Evolutionary conservation across 768 basidiomycete genomes (phyloP).

Genomic region (Glaciozyma antarctica): DNA sequence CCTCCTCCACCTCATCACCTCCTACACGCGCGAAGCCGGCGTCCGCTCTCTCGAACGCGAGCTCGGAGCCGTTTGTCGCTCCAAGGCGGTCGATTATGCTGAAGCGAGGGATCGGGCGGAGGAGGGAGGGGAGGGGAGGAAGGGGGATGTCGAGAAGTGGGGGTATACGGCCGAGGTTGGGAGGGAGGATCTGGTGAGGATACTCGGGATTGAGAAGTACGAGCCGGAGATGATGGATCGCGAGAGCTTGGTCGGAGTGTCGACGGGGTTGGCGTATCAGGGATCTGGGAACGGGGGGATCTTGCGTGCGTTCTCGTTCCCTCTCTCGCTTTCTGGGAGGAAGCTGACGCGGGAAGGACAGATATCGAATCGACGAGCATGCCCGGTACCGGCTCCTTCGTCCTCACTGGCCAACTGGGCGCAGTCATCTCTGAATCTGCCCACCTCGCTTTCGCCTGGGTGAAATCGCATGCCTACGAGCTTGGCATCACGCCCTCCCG

Average conservation of each 20-base stretch:
- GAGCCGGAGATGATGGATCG: conserved; percentile 56
- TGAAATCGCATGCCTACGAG: conserved; percentile 51
- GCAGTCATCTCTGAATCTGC: conserved; percentile 89
- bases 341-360: not conserved
- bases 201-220: conserved; percentile 69
- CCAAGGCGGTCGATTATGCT: conserved; percentile 85
- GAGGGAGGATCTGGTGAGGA: conserved; percentile 64
- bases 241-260: conserved; percentile 14
- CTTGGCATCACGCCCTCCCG: conserved; percentile 35
- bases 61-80: conserved; percentile 77
- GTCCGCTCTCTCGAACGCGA: conserved; percentile 83
- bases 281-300: conserved; percentile 38
- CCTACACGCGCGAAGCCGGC: conserved; percentile 77
- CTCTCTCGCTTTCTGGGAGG: not conserved
- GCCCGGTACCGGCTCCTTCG: conserved; percentile 64
- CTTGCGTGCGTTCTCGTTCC: conserved; percentile 7
- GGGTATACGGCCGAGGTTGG: conserved; percentile 56
- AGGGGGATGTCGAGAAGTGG: conserved; percentile 7
- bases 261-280: conserved; percentile 38
- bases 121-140: not conserved
- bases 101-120: conserved; percentile 42
- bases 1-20: conserved; percentile 55
- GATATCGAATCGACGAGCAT: conserved; percentile 74
- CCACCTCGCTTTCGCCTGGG: conserved; percentile 84
- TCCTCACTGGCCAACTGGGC: conserved; percentile 73